Percentiles rank a stretch among this genome's conserved stretches.
Evolutionary conservation across 1,284 basidiomycete genomes (phyloP).

Genomic region (Stygiomarasmius scandens): DNA sequence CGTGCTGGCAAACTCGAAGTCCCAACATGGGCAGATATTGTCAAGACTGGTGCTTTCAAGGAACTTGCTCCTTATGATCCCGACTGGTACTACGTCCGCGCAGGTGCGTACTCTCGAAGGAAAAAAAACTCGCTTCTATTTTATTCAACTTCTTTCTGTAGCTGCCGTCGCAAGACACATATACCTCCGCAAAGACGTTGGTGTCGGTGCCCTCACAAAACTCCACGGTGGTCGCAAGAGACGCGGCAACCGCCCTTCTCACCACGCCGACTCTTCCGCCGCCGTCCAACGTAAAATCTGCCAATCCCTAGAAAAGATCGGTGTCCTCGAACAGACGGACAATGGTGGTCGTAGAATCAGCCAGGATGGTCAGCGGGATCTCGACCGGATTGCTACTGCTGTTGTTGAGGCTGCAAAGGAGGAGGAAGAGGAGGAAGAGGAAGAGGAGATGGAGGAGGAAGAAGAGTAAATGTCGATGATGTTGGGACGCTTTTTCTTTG

Average conservation of each 20-base stretch:
- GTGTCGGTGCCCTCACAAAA: constrained; percentile 94
- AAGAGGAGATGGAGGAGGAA: constrained; percentile 81
- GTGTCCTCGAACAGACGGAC: constrained; percentile 91
- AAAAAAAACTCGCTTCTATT: too few relatives aligned
- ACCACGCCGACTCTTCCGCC: constrained; percentile 88
- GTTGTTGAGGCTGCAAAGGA: constrained; percentile 89
- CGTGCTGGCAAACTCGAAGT: constrained; percentile 98
- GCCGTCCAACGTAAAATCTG: constrained; percentile 91
- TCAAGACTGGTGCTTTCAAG: constrained; percentile 98
- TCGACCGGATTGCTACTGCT: constrained; percentile 98
- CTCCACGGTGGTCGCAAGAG: constrained; percentile 97
- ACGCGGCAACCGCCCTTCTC: constrained; percentile 92
- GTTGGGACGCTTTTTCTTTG: neutral
- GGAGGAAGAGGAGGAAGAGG: constrained; percentile 86
- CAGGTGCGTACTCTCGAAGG: constrained; percentile 82
- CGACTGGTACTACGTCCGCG: constrained; percentile 99
- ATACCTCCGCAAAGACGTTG: constrained; percentile 99
- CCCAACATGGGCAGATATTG: constrained; percentile 98
- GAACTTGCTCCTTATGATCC: constrained; percentile 99
- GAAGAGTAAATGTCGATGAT: constrained; percentile 58
- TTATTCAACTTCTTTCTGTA: too few relatives aligned
- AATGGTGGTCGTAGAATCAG: constrained; percentile 96
- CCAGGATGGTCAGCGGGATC: constrained; percentile 96
- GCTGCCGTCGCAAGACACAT: constrained; percentile 98
- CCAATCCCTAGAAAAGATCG: constrained; percentile 98